Evolutionary conservation across 805 yeast genomes (phyloP), one percentile per base, ranked within the genome.

Genomic region (Saccharomyces eubayanus): DNA sequence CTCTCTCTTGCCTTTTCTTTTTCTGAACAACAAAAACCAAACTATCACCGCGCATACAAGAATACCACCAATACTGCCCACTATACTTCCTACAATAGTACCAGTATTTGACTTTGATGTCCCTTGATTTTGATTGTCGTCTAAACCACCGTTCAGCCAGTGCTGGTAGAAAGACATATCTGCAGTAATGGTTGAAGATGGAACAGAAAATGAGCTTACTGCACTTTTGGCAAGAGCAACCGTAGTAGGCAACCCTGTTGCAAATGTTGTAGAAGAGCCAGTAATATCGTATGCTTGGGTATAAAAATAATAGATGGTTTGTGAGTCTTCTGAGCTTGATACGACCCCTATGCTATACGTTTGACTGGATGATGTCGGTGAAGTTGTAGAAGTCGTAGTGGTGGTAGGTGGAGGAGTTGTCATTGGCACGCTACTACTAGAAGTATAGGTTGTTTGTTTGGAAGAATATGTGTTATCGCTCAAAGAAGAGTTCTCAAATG

Each of bases 51-150:
- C 48, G 53, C 61, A 57, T 14, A 60, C 16, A 6, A 59, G n/a
- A 12, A 62, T 49, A 21, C 70, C 71, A n/a, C 67, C 61, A 5
- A 67, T 62, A 30, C 68, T 59, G 11, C 71, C 70, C 3, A 67
- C 65, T 0, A 66, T 67, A 41, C 70, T 61, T 21, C 70, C 71
- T 21, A 62, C 61, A 10, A 66, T 62, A 24, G 63, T 61, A 21
- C 62, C 63, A 28, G 51, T 53, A 4, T 56, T 51, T 12, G 49
- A 36, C 21, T 28, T 16, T 8, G 28, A n/a, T 11, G 43, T 36
- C 24, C 24, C 43, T 36, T 36, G 43, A 10, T 16, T 36, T 36
- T 36, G 21, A 9, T 36, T 36, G 20, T 6, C 46, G 16, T 51
- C 63, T 16, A 57, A 46, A 27, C 55, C 52, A 8, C 64, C 67